phyloP scores from a whole-genome alignment of 345 rosid genomes.

The Cochlearia excelsa region DNA sequence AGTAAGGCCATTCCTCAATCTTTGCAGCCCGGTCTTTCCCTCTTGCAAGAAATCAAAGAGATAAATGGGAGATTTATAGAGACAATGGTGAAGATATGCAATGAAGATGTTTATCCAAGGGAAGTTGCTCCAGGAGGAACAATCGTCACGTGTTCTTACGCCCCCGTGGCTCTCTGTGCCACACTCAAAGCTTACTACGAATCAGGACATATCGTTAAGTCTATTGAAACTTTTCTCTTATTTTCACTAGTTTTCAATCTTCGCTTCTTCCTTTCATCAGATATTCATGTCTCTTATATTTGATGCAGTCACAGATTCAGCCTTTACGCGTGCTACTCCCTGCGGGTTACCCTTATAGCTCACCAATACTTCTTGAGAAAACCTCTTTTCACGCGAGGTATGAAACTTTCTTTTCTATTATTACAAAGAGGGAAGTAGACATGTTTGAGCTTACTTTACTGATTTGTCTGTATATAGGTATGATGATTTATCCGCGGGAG shows the following conservation, averaged over 20 bases:
- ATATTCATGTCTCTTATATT: neutral
- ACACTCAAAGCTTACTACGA: constrained; percentile 47
- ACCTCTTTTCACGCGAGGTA: constrained; percentile 57
- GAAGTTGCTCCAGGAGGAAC: constrained; percentile 53
- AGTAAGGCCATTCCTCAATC: neutral
- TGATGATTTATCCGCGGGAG: constrained; percentile 56
- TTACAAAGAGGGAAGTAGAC: constrained; percentile 6
- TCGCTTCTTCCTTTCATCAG: neutral
- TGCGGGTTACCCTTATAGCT: constrained; percentile 57
- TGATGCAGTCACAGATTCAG: constrained; percentile 64
- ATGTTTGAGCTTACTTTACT: neutral
- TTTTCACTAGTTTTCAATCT: neutral
- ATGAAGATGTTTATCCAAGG: constrained; percentile 48
- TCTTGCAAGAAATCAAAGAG: constrained; percentile 69
- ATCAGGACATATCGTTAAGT: constrained; percentile 54
- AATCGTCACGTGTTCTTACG: constrained; percentile 60
- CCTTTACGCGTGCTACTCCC: constrained; percentile 73
- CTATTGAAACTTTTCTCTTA: constrained; percentile 7
- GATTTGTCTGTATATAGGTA: constrained; percentile 29
- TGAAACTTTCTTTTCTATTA: constrained; percentile 7
- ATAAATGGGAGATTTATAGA: constrained; percentile 63
- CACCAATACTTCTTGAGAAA: constrained; percentile 60
- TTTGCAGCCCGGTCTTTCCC: constrained; percentile 52
- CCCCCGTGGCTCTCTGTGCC: constrained; percentile 62
- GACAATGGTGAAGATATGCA: constrained; percentile 57